phyloP scores from a whole-genome alignment of 148 eudicot genomes.

The Nyssa sinensis region DNA sequence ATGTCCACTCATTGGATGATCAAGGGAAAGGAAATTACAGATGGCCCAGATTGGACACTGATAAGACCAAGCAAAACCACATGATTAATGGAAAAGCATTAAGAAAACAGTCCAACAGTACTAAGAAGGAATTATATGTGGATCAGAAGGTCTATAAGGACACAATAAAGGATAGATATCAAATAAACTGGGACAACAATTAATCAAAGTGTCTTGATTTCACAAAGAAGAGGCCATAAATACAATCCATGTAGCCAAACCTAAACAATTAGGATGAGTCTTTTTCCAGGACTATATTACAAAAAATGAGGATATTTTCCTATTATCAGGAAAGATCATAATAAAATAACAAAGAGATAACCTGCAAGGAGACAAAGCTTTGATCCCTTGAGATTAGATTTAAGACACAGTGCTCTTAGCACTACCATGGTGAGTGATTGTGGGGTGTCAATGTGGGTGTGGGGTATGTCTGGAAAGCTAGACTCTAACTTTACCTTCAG shows the following conservation, averaged over 20 bases:
- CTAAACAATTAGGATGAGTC: neutral
- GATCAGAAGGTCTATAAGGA: slow-evolving; percentile 14
- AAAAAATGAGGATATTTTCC: neutral
- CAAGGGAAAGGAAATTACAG: neutral
- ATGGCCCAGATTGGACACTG: slow-evolving; percentile 2
- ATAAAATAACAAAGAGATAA: neutral
- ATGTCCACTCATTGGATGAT: slow-evolving; percentile 5
- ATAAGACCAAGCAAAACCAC: slow-evolving; percentile 5
- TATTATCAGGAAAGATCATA: neutral
- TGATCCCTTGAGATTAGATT: slow-evolving; percentile 11
- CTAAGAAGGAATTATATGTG: neutral
- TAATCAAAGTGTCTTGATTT: neutral
- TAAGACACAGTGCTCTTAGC: slow-evolving; percentile 16
- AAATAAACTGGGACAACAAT: slow-evolving; percentile 13
- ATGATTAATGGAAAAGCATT: neutral
- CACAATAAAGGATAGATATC: slow-evolving; percentile 13
- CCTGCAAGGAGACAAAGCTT: slow-evolving; percentile 4
- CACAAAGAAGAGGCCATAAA: too few relatives aligned
- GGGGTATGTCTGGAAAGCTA: neutral
- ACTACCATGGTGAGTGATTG: slow-evolving; percentile 20
- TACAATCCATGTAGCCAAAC: too few relatives aligned
- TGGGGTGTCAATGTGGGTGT: slow-evolving; percentile 8
- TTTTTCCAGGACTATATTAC: neutral
- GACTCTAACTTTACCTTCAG: neutral
- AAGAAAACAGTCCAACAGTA: neutral